Evolutionary conservation across 192 early-diverging fungal species (phyloP), one percentile per base, ranked within the genome.

Genomic region (Umbelopsis ramanniana): DNA sequence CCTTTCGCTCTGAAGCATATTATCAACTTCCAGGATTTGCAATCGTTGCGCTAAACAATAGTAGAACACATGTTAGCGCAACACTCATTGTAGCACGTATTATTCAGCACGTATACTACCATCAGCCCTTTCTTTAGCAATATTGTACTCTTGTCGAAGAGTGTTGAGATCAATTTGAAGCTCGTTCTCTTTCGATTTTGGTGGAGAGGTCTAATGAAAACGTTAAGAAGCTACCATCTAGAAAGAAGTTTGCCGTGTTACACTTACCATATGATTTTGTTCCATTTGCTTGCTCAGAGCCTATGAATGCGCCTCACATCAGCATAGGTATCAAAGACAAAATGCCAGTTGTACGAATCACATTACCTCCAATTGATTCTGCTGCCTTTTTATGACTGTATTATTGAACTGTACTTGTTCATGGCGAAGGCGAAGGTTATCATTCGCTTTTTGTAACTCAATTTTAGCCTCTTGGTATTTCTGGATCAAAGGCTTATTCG

Each of bases 361-460:
- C 29, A 15, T 63, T 63, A 63, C 57, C 12, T 63, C 57, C 2
- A 63, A 17, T n/a, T 63, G 57, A 7, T 4, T 2, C 35, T 63
- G 57, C 57, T 63, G 57, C 33, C 57, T 26, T n/a, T 63, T 63
- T 37, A 63, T 63, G 17, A 63, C 57, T 0, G 29, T 14, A 33
- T 33, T 63, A 26, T 35, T 63, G n/a, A 63, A 63, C 33, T 63
- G 57, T 26, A 63, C 57, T 35, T 63, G 57, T 17, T 63, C 57
- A n/a, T 63, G 57, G 10, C 57, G 57, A 37, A 63, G 57, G 26
- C 57, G 57, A 14, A 63, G 33, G 2, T 37, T 12, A 12, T 63
- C 57, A n/a, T 63, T 35, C 19, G 57, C 33, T 35, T 26, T 63
- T 63, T 63, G 57, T 2, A 63, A 8, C 33, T 63, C 57, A 29